phyloP scores from a whole-genome alignment of 2,329 filamentous ascomycete genomes.

The Cladophialophora psammophila region DNA sequence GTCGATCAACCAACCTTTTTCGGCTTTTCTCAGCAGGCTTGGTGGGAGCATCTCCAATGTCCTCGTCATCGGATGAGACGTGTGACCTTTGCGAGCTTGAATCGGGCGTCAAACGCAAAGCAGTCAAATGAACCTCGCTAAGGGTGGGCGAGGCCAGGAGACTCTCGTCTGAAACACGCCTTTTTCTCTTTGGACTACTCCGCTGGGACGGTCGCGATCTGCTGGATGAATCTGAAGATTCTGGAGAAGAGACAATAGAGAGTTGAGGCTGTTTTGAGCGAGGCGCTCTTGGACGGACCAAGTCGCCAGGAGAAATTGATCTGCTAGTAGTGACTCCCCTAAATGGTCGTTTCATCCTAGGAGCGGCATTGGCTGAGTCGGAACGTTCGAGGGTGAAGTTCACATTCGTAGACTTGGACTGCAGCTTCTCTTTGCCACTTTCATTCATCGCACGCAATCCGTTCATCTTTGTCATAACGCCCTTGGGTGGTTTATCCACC shows the following conservation, averaged over 20 bases:
- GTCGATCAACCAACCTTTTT: slow-evolving; percentile 34
- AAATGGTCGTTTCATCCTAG: slow-evolving; percentile 3
- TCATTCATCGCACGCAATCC: background rate
- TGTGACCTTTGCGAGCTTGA: slow-evolving; percentile 12
- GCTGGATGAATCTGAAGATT: slow-evolving; percentile 28
- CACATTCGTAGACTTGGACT: background rate
- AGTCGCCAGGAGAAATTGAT: slow-evolving; percentile 1
- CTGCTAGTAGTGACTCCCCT: background rate
- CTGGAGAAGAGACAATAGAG: slow-evolving; percentile 26
- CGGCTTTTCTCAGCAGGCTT: slow-evolving; percentile 19
- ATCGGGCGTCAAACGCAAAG: slow-evolving; percentile 36
- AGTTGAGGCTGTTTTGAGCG: slow-evolving; percentile 14
- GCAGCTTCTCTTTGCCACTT: background rate
- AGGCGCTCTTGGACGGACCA: background rate
- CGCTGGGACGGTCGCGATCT: slow-evolving; percentile 17
- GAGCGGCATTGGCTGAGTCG: slow-evolving; percentile 11
- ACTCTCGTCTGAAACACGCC: slow-evolving; percentile 24
- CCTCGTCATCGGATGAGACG: slow-evolving; percentile 27
- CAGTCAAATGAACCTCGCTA: slow-evolving; percentile 34
- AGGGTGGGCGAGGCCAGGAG: slow-evolving; percentile 30
- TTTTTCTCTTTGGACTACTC: slow-evolving; percentile 37
- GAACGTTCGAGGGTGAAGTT: background rate
- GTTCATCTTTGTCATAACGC: background rate
- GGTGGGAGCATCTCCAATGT: slow-evolving; percentile 23
- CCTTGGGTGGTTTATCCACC: background rate